Evolutionary conservation across 805 yeast genomes (phyloP).

Genomic region (Nakazawaea molendinolei): DNA sequence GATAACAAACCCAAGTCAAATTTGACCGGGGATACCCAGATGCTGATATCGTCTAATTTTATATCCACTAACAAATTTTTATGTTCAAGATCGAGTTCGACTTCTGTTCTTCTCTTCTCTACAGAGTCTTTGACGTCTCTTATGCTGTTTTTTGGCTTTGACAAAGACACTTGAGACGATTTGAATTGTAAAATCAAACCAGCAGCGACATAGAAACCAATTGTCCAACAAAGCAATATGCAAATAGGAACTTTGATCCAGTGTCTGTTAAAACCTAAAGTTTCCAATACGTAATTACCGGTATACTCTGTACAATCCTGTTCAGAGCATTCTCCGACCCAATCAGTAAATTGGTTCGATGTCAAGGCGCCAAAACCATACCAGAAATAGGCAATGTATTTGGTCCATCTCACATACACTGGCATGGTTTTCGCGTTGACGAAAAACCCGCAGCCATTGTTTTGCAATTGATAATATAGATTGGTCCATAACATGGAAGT

Average conservation of each 20-base stretch:
- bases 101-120: conserved; percentile 12
- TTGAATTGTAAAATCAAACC: conserved; percentile 39
- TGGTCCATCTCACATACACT: conserved; percentile 73
- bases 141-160: conserved; percentile 23
- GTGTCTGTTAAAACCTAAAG: conserved; percentile 41
- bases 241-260: conserved; percentile 67
- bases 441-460: conserved; percentile 70
- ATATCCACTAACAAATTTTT: conserved; percentile 14
- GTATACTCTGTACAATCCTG: conserved; percentile 37
- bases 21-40: conserved; percentile 16
- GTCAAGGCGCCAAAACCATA: conserved; percentile 59
- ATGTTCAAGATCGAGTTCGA: not conserved
- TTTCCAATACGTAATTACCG: conserved; percentile 41
- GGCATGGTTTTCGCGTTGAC: conserved; percentile 67
- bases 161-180: conserved; percentile 47
- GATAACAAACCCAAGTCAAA: conserved; percentile 9
- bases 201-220: conserved; percentile 47
- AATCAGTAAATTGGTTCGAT: conserved; percentile 52
- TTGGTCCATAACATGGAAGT: conserved; percentile 47
- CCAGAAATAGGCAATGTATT: conserved; percentile 64
- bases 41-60: conserved; percentile 16
- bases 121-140: conserved; percentile 3
- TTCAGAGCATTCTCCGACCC: conserved; percentile 43
- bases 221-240: conserved; percentile 48
- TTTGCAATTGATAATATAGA: conserved; percentile 52